These are phyloP conservation scores for Pichia phayaonensis DNA, from an alignment of 805 yeast species.

Conservation along the genomic window DNA sequence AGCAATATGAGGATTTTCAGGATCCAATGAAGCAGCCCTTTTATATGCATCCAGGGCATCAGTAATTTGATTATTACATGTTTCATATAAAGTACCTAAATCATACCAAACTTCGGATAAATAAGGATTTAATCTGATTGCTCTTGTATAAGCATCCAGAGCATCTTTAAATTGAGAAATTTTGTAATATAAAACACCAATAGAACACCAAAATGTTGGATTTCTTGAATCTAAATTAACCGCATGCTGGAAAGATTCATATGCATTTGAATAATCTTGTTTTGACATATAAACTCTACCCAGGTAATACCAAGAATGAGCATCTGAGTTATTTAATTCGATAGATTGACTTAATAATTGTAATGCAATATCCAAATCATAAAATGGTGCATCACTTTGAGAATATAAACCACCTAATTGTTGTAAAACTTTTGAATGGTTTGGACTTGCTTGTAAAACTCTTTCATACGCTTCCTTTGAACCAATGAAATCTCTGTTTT, in stretches of 20 bases:
- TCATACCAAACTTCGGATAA: slow-evolving; percentile 98
- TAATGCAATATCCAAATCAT: slow-evolving; percentile 78
- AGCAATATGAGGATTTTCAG: slow-evolving; percentile 89
- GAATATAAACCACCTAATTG: slow-evolving; percentile 94
- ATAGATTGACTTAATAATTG: slow-evolving; percentile 77
- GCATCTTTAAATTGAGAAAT: slow-evolving; percentile 96
- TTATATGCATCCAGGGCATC: slow-evolving; percentile 97
- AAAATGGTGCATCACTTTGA: slow-evolving; percentile 57
- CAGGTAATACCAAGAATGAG: slow-evolving; percentile 94
- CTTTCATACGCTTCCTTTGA: slow-evolving; percentile 95
- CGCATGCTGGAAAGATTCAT: slow-evolving; percentile 97
- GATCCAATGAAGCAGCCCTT: slow-evolving; percentile 93
- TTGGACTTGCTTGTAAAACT: slow-evolving; percentile 81
- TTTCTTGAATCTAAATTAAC: slow-evolving; percentile 94
- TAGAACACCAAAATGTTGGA: slow-evolving; percentile 96
- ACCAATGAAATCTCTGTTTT: slow-evolving; percentile 81
- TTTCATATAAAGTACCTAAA: slow-evolving; percentile 91
- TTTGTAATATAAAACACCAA: slow-evolving; percentile 94
- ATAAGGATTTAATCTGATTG: slow-evolving; percentile 91
- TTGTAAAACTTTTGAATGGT: slow-evolving; percentile 92
- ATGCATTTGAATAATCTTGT: slow-evolving; percentile 91
- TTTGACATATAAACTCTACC: slow-evolving; percentile 97
- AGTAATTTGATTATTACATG: slow-evolving; percentile 89
- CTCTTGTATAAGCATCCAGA: slow-evolving; percentile 93
- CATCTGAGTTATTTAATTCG: slow-evolving; percentile 84